Percentiles rank a stretch among this genome's conserved stretches.
These are phyloP conservation scores for Calonectria fujianensis DNA, from an alignment of 2,329 filamentous ascomycete genomes.

Conservation along the genomic window DNA sequence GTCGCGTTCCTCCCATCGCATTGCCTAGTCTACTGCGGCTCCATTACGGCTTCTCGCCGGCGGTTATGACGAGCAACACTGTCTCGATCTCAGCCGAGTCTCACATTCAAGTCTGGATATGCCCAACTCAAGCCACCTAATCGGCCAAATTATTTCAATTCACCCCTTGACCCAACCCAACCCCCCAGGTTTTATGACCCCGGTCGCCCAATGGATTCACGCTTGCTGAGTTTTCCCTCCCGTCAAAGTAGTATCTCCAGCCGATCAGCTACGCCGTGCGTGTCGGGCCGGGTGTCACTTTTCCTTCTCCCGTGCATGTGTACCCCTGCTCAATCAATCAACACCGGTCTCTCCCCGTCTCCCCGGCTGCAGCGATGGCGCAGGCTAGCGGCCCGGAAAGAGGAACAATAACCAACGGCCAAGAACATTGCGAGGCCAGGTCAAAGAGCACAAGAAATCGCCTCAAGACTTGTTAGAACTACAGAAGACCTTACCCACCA, in stretches of 20 bases:
- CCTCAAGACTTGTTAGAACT: not conserved
- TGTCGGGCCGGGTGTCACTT: constrained; percentile 31
- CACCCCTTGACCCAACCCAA: constrained; percentile 1
- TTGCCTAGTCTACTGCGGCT: constrained; percentile 33
- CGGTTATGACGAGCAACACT: constrained; percentile 30
- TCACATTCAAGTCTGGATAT: constrained; percentile 21
- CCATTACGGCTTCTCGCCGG: constrained; percentile 45
- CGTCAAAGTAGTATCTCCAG: constrained; percentile 27
- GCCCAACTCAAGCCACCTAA: constrained; percentile 28
- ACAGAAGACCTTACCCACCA: not conserved
- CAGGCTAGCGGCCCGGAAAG: constrained; percentile 1
- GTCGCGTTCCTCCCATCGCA: constrained; percentile 6
- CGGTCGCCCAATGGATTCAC: constrained; percentile 10
- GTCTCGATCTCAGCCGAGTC: constrained; percentile 37
- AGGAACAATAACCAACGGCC: constrained; percentile 19
- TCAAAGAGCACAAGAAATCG: constrained; percentile 17
- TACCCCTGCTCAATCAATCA: constrained; percentile 28
- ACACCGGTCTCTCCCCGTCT: constrained; percentile 27
- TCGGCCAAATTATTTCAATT: constrained; percentile 33
- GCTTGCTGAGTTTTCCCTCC: constrained; percentile 7
- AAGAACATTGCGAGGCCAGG: not conserved
- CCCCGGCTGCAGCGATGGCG: constrained; percentile 22
- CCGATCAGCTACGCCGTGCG: constrained; percentile 26
- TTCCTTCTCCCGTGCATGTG: constrained; percentile 23
- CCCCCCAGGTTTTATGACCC: constrained; percentile 20